Percentiles rank a stretch among this genome's conserved stretches.
phyloP scores from a whole-genome alignment of 2,329 filamentous ascomycete species.

The Zelopaecilomyces penicillatus region DNA sequence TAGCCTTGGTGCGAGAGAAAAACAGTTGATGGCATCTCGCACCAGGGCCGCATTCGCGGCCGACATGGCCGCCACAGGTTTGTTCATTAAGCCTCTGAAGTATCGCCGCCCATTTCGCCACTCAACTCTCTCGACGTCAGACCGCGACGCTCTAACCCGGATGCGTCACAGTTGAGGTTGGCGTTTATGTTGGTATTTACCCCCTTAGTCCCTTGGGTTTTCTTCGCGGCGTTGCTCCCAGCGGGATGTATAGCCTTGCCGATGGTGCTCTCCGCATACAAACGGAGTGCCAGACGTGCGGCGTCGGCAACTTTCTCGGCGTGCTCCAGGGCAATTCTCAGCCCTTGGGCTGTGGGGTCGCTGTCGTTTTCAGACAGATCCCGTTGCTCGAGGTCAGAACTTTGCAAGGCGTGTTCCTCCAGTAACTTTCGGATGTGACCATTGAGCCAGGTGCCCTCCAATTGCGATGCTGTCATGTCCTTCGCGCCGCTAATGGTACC shows the following conservation, averaged over 20 bases:
- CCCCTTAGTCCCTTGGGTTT: conserved; percentile 1
- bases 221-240: not conserved
- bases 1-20: not conserved
- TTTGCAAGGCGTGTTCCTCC: conserved; percentile 26
- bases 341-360: conserved; percentile 34
- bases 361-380: conserved; percentile 4
- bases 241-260: too few relatives aligned
- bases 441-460: conserved; percentile 54
- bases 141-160: conserved; percentile 28
- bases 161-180: not conserved
- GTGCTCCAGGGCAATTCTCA: conserved; percentile 34
- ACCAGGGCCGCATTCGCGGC: not conserved
- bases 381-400: conserved; percentile 10
- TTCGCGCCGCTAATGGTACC: conserved; percentile 56
- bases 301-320: conserved; percentile 40
- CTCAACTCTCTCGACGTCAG: conserved; percentile 46
- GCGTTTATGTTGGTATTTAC: not conserved
- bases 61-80: not conserved
- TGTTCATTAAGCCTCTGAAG: conserved; percentile 21
- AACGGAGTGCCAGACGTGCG: conserved; percentile 33
- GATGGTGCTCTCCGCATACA: conserved; percentile 22
- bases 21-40: conserved; percentile 2
- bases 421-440: conserved; percentile 50
- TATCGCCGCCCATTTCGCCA: conserved; percentile 57
- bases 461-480: conserved; percentile 45